Conservation (phyloP, 805 yeast genomes). For the Candida nonsorbophila region DNA sequence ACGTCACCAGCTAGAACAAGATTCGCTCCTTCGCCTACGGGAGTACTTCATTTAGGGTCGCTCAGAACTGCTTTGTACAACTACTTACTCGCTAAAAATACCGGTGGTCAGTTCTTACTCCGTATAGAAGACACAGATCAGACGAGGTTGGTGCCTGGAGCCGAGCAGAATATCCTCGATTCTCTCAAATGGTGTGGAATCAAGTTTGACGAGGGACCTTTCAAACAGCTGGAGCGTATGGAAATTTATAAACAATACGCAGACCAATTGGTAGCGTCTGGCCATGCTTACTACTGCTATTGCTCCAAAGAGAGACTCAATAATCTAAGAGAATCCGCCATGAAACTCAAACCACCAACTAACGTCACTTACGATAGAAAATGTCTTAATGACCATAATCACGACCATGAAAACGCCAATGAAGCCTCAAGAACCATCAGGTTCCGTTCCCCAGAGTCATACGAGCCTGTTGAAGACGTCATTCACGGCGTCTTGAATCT, state of each 20-base stretch:
- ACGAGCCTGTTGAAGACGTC: slow-evolving; percentile 65
- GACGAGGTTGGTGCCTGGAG: slow-evolving; percentile 69
- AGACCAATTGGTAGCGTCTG: slow-evolving; percentile 50
- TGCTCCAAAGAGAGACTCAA: slow-evolving; percentile 78
- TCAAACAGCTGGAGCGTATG: slow-evolving; percentile 77
- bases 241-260: slow-evolving; percentile 61
- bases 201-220: slow-evolving; percentile 81
- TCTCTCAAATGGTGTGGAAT: slow-evolving; percentile 76
- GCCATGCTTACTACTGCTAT: slow-evolving; percentile 80
- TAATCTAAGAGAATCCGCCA: slow-evolving; percentile 65
- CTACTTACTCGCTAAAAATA: slow-evolving; percentile 70
- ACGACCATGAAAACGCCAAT: slow-evolving; percentile 29
- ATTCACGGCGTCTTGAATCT: slow-evolving; percentile 73
- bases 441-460: slow-evolving; percentile 67
- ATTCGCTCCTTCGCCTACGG: slow-evolving; percentile 98
- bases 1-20: slow-evolving; percentile 69
- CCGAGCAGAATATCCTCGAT: slow-evolving; percentile 75
- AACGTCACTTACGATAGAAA: slow-evolving; percentile 87
- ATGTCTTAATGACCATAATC: slow-evolving; percentile 44
- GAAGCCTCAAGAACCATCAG: slow-evolving; percentile 50
- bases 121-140: slow-evolving; percentile 94
- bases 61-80: slow-evolving; percentile 90
- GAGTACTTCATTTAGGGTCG: slow-evolving; percentile 89
- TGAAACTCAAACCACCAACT: slow-evolving; percentile 76
- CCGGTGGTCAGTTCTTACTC: slow-evolving; percentile 75